A percentile compares a stretch with the other conserved stretches of the same genome.
Evolutionary conservation across 1,139 yeast genomes (phyloP).

Genomic region (Saccharomyces pastorianus): DNA sequence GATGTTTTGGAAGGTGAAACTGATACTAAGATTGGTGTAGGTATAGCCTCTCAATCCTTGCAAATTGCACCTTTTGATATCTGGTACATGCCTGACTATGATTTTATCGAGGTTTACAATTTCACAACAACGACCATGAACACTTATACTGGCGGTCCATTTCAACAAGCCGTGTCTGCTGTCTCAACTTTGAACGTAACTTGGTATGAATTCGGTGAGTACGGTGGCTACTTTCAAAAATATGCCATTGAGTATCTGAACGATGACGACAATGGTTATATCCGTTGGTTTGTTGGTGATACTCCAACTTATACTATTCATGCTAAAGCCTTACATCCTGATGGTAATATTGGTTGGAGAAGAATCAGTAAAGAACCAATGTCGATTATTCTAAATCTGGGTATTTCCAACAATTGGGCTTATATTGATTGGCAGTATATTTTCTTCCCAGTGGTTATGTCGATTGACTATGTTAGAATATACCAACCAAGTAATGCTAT

Average conservation of each 20-base stretch:
- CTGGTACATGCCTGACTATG: constrained; percentile 78
- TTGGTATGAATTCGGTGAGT: constrained; percentile 63
- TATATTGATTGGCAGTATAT: constrained; percentile 69
- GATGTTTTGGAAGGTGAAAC: constrained; percentile 73
- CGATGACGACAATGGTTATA: constrained; percentile 57
- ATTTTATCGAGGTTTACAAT: constrained; percentile 58
- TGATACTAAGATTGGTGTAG: constrained; percentile 40
- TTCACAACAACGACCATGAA: constrained; percentile 57
- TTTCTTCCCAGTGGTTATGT: constrained; percentile 55
- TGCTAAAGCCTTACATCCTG: constrained; percentile 60
- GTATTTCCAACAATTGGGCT: constrained; percentile 73
- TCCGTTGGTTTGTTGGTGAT: constrained; percentile 74
- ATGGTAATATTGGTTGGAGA: constrained; percentile 75
- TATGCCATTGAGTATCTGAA: constrained; percentile 71
- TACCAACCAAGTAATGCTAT: constrained; percentile 55
- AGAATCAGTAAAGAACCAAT: constrained; percentile 73
- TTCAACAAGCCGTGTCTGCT: constrained; percentile 76
- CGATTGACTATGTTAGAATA: constrained; percentile 66
- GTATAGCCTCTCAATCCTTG: constrained; percentile 70
- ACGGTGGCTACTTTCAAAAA: constrained; percentile 46
- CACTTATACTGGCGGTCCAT: constrained; percentile 72
- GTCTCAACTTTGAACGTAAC: constrained; percentile 57
- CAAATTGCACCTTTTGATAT: constrained; percentile 80
- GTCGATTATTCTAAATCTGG: constrained; percentile 69
- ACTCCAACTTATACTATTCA: constrained; percentile 54